These are phyloP conservation scores for Pythium grandisporangium DNA, from an alignment of 352 stramenopile species.

Conservation along the genomic window DNA sequence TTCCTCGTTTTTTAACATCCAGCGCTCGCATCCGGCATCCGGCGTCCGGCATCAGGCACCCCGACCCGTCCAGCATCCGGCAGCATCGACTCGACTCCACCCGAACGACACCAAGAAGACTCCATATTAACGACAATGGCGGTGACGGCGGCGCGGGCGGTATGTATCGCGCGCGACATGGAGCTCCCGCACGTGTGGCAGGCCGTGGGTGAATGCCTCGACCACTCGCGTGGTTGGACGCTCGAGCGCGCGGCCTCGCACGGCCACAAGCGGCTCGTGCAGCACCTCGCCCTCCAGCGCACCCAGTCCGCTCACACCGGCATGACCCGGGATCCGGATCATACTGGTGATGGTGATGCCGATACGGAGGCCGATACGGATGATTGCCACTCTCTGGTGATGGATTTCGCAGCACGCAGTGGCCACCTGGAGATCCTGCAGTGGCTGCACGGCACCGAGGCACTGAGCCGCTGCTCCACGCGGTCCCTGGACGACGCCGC, in stretches of 20 bases:
- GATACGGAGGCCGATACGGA: conserved; percentile 19
- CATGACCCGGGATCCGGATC: too few species aligned
- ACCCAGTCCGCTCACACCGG: too few species aligned
- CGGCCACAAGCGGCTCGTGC: conserved; percentile 56
- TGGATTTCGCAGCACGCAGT: conserved; percentile 64
- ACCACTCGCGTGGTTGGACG: conserved; percentile 48
- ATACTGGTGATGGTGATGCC: too few species aligned
- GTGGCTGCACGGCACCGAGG: conserved; percentile 38
- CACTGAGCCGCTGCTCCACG: conserved; percentile 30
- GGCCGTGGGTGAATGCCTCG: conserved; percentile 31
- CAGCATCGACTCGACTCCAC: too few species aligned
- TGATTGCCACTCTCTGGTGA: conserved; percentile 61
- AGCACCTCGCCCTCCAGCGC: conserved; percentile 40
- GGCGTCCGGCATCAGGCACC: too few species aligned
- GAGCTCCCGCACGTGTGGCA: conserved; percentile 56
- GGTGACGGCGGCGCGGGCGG: conserved; percentile 34
- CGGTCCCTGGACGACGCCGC: conserved; percentile 59
- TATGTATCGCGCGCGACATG: conserved; percentile 29
- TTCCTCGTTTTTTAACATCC: too few species aligned
- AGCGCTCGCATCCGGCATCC: too few species aligned
- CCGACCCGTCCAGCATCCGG: too few species aligned
- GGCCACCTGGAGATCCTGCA: conserved; percentile 68
- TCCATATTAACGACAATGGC: conserved; percentile 20
- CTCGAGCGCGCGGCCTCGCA: conserved; percentile 49
- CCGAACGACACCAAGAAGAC: not conserved